Conservation (phyloP, 2,329 filamentous ascomycete species). For the Epichloe hybrida region DNA sequence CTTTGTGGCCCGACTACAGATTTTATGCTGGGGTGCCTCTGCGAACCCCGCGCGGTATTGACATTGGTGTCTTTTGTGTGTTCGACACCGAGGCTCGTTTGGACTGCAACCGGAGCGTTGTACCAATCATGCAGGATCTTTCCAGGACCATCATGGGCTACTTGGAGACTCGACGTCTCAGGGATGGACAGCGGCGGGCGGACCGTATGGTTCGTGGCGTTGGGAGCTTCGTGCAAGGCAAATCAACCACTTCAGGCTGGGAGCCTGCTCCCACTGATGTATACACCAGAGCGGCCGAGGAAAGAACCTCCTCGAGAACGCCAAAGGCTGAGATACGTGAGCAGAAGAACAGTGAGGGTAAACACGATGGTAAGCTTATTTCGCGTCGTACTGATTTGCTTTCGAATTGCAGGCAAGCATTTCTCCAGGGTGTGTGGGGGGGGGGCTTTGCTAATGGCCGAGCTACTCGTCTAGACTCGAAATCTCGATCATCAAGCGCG, state of each 20-base stretch:
- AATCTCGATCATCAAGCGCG: not conserved
- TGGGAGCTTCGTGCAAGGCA: conserved; percentile 22
- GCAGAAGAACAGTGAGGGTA: not conserved
- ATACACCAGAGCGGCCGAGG: not conserved
- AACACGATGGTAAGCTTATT: not conserved
- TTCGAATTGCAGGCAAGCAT: not conserved
- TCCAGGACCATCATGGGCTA: conserved; percentile 23
- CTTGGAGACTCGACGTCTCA: conserved; percentile 18
- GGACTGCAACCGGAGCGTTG: conserved; percentile 13
- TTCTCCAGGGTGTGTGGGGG: too few relatives aligned
- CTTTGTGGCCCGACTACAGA: conserved; percentile 10
- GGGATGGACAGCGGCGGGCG: conserved; percentile 15
- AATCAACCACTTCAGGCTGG: conserved; percentile 16
- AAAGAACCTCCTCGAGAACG: not conserved
- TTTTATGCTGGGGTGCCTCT: conserved; percentile 31
- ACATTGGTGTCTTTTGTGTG: conserved; percentile 28
- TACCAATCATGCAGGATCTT: conserved; percentile 14
- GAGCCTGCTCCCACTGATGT: not conserved
- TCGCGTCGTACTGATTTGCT: not conserved
- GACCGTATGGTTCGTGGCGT: conserved; percentile 25
- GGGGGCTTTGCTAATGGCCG: not conserved
- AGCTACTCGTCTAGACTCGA: not conserved
- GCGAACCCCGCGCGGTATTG: conserved; percentile 23
- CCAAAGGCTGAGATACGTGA: not conserved
- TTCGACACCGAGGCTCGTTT: conserved; percentile 8